Evolutionary conservation across 495 filamentous ascomycete species (phyloP).

Genomic region (Daldinia vernicosa): DNA sequence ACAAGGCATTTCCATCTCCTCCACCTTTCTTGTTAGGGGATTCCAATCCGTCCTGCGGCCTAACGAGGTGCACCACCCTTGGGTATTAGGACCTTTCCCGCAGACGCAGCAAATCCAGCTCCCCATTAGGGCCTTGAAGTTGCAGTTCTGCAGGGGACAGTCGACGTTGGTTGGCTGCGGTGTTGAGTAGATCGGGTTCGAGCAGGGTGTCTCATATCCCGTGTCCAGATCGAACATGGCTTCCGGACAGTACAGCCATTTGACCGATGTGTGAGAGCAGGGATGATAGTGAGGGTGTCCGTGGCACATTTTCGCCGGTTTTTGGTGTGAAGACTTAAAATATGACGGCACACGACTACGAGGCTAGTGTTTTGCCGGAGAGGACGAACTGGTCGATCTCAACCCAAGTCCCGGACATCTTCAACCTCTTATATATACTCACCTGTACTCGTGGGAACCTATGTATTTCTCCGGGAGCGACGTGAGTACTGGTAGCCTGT

Average conservation of each 20-base stretch:
- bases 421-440: conserved; percentile 35
- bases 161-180: conserved; percentile 49
- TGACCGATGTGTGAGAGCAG: conserved; percentile 55
- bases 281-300: conserved; percentile 54
- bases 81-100: conserved; percentile 49
- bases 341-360: conserved; percentile 15
- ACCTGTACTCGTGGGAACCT: conserved; percentile 23
- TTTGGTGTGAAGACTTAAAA: not conserved
- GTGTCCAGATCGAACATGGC: conserved; percentile 53
- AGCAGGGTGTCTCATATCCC: conserved; percentile 53
- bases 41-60: conserved; percentile 48
- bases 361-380: conserved; percentile 19
- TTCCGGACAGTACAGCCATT: conserved; percentile 56
- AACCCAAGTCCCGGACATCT: conserved; percentile 22
- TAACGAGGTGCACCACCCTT: conserved; percentile 52
- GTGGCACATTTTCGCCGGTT: conserved; percentile 51
- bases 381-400: not conserved
- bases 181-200: conserved; percentile 51
- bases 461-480: conserved; percentile 37
- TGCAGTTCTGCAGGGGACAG: conserved; percentile 54
- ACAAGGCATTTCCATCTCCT: conserved; percentile 50
- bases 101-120: conserved; percentile 57
- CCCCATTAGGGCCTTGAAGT: conserved; percentile 50
- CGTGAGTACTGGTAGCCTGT: conserved; percentile 12
- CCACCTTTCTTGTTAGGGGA: conserved; percentile 45